These are phyloP conservation scores for Xylaria telfairii DNA, from an alignment of 495 filamentous ascomycete genomes.

Conservation along the genomic window DNA sequence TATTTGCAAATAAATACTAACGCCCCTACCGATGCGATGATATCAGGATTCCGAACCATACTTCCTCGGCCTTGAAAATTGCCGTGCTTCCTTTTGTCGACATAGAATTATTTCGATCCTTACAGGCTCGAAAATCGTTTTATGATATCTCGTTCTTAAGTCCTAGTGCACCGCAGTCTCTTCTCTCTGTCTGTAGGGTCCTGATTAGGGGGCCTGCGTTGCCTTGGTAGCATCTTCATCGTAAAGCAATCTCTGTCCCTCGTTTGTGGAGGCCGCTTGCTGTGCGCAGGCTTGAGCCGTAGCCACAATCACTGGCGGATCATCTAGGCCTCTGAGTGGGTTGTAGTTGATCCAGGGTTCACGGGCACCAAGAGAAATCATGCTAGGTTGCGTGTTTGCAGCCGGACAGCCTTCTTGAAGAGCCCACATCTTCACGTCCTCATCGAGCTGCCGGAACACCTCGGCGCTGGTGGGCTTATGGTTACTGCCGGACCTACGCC, in stretches of 20 bases:
- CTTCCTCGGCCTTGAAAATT: neutral
- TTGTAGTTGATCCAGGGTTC: conserved; percentile 21
- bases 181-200: neutral
- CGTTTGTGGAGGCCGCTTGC: neutral
- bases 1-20: neutral
- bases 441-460: neutral
- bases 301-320: neutral
- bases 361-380: conserved; percentile 1
- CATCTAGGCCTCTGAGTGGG: conserved; percentile 10
- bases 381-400: neutral
- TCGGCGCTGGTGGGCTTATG: neutral
- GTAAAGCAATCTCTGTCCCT: neutral
- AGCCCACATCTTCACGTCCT: conserved; percentile 13
- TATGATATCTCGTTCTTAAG: neutral
- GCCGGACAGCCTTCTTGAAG: neutral
- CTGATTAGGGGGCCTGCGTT: neutral
- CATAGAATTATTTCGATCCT: neutral
- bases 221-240: neutral
- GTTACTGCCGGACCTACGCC: neutral
- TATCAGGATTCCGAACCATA: neutral
- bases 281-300: neutral
- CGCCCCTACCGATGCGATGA: neutral
- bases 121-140: neutral
- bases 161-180: too few relatives aligned
- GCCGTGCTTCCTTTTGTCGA: neutral